Base-by-base conservation (phyloP, 345 rosid genomes). In the Cardamine resedifolia region DNA sequence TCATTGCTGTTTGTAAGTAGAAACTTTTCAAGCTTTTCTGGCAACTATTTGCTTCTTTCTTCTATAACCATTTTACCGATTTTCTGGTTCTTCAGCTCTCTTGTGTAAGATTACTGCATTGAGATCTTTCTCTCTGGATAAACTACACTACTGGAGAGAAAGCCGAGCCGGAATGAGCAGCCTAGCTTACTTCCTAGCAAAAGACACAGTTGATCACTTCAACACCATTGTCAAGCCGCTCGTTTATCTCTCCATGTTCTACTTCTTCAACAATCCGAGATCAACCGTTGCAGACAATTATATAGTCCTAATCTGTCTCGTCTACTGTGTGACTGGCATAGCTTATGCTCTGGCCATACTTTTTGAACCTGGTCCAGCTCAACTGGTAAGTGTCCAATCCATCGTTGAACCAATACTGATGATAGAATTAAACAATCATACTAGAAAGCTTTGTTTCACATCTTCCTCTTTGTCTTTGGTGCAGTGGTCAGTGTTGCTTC, bases 401-500 rank as follows among this genome's bases (percentile, higher is more conserved):
- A 39, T 59, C 20, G 2, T 38, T 39, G 31, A 7, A 30, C 3
- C 4, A 39, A 14, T 44, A 14, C 65, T 31, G 27, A 43, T 39
- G 18, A 30, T 34, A 47, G 14, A 74, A 43, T 23, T 50, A 75
- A 44, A 48, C 4, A 20, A 26, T 21, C 18, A 30, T 6, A 10
- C 39, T 21, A 28, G 16, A 64, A 12, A 38, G 28, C 66, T 41
- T 44, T 69, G 65, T 43, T 63, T 64, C 62, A 49, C 12, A 23
- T n/a, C 48, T 71, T 51, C 19, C 38, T 45, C 15, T 11, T 78
- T 55, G 34, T 36, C 26, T 41, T 66, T 57, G 27, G 27, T 72
- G 76, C 87, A 96, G 99, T 96, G 99, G 98, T 85, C 96, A 15
- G 99, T 92, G 77, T 90, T 96, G 73, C 92, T 96, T 56, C 99